Percentiles rank a stretch among this genome's conserved stretches.
These are phyloP conservation scores for Backusella circina DNA, from an alignment of 192 early-diverging fungal species.

Conservation along the genomic window DNA sequence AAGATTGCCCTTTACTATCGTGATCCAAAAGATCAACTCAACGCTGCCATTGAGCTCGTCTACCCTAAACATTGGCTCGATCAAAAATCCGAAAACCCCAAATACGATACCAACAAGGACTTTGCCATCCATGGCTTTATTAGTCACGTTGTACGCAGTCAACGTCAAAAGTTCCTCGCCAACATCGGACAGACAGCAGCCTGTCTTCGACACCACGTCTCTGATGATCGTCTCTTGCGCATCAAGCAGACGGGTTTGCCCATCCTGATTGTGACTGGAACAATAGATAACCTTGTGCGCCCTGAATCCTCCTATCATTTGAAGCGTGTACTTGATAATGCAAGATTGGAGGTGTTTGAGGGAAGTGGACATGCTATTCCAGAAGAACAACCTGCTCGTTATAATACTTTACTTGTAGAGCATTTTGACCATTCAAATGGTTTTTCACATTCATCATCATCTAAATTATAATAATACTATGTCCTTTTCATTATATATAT, in stretches of 20 bases:
- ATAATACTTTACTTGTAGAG: slow-evolving; percentile 28
- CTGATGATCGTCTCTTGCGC: slow-evolving; percentile 18
- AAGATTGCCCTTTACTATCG: slow-evolving; percentile 18
- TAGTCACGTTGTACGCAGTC: background rate
- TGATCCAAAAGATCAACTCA: slow-evolving; percentile 30
- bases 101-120: slow-evolving; percentile 25
- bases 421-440: slow-evolving; percentile 18
- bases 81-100: slow-evolving; percentile 17
- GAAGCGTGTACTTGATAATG: slow-evolving; percentile 16
- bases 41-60: slow-evolving; percentile 29
- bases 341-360: slow-evolving; percentile 28
- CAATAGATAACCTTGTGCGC: slow-evolving; percentile 33
- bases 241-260: slow-evolving; percentile 20
- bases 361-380: slow-evolving; percentile 35
- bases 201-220: slow-evolving; percentile 30
- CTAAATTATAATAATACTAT: background rate
- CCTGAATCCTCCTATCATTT: slow-evolving; percentile 31
- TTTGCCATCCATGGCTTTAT: background rate
- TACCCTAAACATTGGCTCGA: slow-evolving; percentile 41
- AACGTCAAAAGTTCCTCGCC: slow-evolving; percentile 21
- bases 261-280: slow-evolving; percentile 33
- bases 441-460: background rate
- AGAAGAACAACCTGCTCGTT: slow-evolving; percentile 27
- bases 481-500: background rate
- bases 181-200: slow-evolving; percentile 36